Evolutionary conservation across 2,329 filamentous ascomycete genomes (phyloP).

Genomic region (Colletotrichum sp.): DNA sequence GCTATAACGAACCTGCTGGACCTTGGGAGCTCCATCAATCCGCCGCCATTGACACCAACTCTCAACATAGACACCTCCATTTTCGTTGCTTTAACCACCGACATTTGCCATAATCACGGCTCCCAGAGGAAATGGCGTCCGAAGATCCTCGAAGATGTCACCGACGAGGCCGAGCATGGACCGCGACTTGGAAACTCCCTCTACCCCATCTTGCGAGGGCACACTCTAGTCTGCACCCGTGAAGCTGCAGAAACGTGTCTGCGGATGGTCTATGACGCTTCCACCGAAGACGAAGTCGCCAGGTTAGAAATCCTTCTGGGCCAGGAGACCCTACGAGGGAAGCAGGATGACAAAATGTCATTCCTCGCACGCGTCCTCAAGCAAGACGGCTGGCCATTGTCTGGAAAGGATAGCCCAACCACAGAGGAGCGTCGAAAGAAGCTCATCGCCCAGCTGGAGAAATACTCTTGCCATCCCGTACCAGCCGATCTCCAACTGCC

Average conservation of each 20-base stretch:
- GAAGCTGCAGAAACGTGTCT: conserved; percentile 43
- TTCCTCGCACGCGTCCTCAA: background rate
- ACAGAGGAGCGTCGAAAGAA: background rate
- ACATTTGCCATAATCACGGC: conserved; percentile 39
- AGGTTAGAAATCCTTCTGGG: conserved; percentile 6
- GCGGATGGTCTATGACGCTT: conserved; percentile 15
- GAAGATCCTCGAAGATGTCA: conserved; percentile 14
- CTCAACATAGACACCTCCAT: conserved; percentile 46
- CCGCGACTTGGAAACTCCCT: conserved; percentile 25
- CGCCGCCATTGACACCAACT: conserved; percentile 32
- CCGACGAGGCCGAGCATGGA: conserved; percentile 20
- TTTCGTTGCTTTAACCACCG: conserved; percentile 43
- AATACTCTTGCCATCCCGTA: conserved; percentile 35
- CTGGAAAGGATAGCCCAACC: background rate
- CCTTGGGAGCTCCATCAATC: conserved; percentile 23
- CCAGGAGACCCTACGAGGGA: background rate
- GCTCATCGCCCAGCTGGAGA: conserved; percentile 32
- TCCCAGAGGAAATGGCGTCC: conserved; percentile 35
- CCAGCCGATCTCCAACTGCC: conserved; percentile 38
- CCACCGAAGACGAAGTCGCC: conserved; percentile 8
- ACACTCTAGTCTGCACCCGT: conserved; percentile 39
- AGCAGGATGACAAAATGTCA: conserved; percentile 2
- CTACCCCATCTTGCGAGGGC: conserved; percentile 36
- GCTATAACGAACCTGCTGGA: conserved; percentile 35
- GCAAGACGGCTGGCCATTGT: background rate